These are phyloP conservation scores for Bisporella sp. DNA, from an alignment of 2,329 filamentous ascomycete species.

Conservation along the genomic window DNA sequence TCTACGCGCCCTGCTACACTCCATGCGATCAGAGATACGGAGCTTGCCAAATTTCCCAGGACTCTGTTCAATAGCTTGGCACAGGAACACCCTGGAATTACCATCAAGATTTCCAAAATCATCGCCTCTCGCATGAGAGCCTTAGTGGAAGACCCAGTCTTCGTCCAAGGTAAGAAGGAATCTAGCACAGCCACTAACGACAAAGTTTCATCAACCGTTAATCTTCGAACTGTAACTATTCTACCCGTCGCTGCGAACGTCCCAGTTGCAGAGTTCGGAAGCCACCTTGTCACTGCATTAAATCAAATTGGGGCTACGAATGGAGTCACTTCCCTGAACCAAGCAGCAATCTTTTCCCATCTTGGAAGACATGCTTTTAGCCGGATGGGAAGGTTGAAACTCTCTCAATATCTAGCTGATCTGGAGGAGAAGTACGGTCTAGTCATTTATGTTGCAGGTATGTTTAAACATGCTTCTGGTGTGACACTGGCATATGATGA, in stretches of 20 bases:
- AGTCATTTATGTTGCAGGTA: constrained; percentile 85
- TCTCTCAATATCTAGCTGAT: constrained; percentile 93
- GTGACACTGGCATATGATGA: constrained; percentile 35
- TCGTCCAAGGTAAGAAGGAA: constrained; percentile 57
- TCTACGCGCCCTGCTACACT: constrained; percentile 83
- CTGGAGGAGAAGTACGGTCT: constrained; percentile 95
- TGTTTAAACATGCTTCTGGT: constrained; percentile 23
- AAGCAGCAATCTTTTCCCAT: constrained; percentile 89
- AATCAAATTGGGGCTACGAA: constrained; percentile 84
- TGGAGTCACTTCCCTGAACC: constrained; percentile 86
- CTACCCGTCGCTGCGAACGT: constrained; percentile 86
- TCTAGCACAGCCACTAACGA: constrained; percentile 52
- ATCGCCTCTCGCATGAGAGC: constrained; percentile 93
- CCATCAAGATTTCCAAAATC: constrained; percentile 98
- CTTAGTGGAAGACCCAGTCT: constrained; percentile 73
- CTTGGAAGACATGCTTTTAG: constrained; percentile 94
- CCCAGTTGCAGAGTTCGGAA: constrained; percentile 92
- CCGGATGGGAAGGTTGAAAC: constrained; percentile 91
- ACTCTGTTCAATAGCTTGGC: constrained; percentile 96
- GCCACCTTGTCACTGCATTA: constrained; percentile 78
- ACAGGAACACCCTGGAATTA: constrained; percentile 94
- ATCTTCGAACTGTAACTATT: constrained; percentile 86
- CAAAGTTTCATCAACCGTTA: constrained; percentile 77
- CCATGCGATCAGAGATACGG: constrained; percentile 93
- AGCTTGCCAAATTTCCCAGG: constrained; percentile 91